Evolutionary conservation across 495 filamentous ascomycete species (phyloP), one percentile per base, ranked within the genome.

Genomic region (Apodospora peruviana): DNA sequence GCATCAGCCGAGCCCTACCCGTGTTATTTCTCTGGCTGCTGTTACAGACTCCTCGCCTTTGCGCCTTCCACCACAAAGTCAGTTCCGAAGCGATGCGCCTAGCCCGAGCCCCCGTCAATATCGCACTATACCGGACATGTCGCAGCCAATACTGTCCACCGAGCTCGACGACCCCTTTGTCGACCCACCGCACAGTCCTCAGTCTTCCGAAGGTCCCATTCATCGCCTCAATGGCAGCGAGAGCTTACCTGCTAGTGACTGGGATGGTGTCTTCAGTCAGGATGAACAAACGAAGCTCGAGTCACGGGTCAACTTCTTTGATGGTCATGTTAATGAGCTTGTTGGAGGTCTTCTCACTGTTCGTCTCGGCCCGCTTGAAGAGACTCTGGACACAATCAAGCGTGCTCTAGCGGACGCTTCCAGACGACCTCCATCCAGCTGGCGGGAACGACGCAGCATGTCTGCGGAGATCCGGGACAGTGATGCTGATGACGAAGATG

Each of bases 401-500:
- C 72, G 85, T 16, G 79, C 76, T 16, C 63, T 96, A 40, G 72
- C 67, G 42, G 69, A 72, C 27, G 47, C 70, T 35, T 61, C 67
- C 25, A 65, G 61, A 22, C 63, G 72, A 37, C 50, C 72, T 12
- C 64, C 71, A 0, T 74, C 76, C 18, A 72, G 62, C 29, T 62
- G 71, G 32, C 72, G 69, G 4, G 71, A 73, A 14, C 66, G 67
- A 54, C 72, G 78, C 52, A 85, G 83, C 53, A 61, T 79, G 16
- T 85, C 84, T 40, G 77, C 74, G 9, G 81, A 84, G 35, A 66
- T 80, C 35, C 81, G 81, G 40, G 77, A 91, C 40, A 95, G 90
- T 50, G 93, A 96, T 68, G 93, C 91, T 2, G 93, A 97, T 53
- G 93, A 97, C 53, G 91, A 96, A 59, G 91, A 95, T 56, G 89